Conservation (phyloP, 306 rosid species). For the Cucumis melo region DNA sequence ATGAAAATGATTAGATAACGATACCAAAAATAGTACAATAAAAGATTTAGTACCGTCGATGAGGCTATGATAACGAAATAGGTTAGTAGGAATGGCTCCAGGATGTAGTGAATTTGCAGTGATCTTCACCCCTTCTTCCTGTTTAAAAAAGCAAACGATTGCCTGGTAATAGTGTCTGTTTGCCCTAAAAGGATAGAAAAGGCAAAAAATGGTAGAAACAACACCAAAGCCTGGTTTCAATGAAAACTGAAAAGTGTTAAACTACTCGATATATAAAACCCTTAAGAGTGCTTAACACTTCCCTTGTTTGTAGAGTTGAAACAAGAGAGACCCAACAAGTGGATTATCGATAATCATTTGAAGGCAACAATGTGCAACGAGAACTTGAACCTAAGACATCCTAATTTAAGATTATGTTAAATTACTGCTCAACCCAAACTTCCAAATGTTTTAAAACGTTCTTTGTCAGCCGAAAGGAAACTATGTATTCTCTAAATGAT, state of each 20-base stretch:
- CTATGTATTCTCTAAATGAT: not conserved
- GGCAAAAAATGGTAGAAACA: not conserved
- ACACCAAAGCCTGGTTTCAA: not conserved
- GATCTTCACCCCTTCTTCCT: slow-evolving; percentile 21
- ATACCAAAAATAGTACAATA: not conserved
- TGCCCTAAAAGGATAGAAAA: not conserved
- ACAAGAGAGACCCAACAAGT: not conserved
- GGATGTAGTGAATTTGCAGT: slow-evolving; percentile 30
- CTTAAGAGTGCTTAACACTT: not conserved
- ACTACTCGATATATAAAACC: not conserved
- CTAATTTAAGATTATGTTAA: not conserved
- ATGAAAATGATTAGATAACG: not conserved
- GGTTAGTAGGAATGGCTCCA: slow-evolving; percentile 21
- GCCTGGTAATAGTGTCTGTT: not conserved
- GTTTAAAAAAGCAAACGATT: not conserved
- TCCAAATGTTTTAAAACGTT: not conserved
- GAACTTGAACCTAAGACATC: not conserved
- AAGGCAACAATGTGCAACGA: not conserved
- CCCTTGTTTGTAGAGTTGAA: not conserved
- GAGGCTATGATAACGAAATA: slow-evolving; percentile 16
- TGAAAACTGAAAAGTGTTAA: not conserved
- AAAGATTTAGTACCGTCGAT: slow-evolving; percentile 24
- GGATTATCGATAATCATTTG: not conserved
- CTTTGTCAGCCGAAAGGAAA: not conserved
- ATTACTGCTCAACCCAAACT: not conserved